Conservation (phyloP, 352 stramenopile genomes). For the Globisporangium sylvaticum region DNA sequence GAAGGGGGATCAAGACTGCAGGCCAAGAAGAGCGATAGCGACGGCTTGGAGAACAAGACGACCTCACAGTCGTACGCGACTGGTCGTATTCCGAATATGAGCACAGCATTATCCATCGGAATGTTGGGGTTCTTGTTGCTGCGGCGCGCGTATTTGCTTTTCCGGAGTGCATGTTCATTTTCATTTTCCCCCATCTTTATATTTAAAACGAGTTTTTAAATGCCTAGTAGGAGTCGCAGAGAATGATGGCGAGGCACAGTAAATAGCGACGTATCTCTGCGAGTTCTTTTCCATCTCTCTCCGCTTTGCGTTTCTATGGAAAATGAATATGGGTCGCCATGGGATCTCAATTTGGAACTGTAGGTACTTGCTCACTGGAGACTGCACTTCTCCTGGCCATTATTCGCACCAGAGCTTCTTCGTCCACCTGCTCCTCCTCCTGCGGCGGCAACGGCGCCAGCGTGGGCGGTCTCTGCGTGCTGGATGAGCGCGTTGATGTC, state of each 20-base stretch:
- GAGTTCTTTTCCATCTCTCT: background rate
- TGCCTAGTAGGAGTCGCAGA: background rate
- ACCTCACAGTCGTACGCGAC: background rate
- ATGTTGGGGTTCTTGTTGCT: no score
- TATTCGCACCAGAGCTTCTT: constrained; percentile 3
- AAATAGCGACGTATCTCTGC: background rate
- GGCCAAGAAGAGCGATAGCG: background rate
- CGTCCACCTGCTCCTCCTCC: constrained; percentile 9
- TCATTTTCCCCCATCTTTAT: background rate
- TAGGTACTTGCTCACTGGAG: constrained; percentile 17
- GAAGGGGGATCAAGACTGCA: background rate
- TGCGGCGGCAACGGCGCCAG: constrained; percentile 12
- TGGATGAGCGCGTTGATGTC: constrained; percentile 54
- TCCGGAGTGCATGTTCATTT: background rate
- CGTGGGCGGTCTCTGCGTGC: constrained; percentile 56
- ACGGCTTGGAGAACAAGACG: background rate
- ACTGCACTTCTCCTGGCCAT: constrained; percentile 49
- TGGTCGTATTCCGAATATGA: background rate
- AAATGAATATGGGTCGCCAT: background rate
- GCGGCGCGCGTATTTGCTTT: no score
- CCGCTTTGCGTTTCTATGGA: background rate
- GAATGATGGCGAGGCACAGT: background rate
- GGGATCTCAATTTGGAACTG: background rate
- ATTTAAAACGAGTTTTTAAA: constrained; percentile 13
- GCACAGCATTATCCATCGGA: no score